Evolutionary conservation across 495 filamentous ascomycete genomes (phyloP).

Genomic region (Talaromyces borbonicus): DNA sequence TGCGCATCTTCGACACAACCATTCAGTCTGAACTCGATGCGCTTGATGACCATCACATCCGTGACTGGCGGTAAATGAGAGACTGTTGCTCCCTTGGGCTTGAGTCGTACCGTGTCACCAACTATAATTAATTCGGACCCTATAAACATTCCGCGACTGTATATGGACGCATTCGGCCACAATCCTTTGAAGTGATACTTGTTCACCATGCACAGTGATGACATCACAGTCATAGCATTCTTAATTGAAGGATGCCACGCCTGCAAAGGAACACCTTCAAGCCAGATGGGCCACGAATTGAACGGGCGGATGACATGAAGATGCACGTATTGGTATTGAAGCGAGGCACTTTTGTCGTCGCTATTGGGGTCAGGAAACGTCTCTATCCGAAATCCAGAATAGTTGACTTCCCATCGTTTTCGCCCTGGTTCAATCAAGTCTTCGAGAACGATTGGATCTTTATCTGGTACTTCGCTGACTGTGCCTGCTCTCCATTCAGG

Average conservation of each 20-base stretch:
- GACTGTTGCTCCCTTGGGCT: slow-evolving; percentile 19
- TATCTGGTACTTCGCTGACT: slow-evolving; percentile 38
- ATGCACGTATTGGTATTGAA: slow-evolving; percentile 44
- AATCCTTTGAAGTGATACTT: slow-evolving; percentile 40
- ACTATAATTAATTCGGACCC: slow-evolving; percentile 44
- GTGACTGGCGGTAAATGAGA: slow-evolving; percentile 15
- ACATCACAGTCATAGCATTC: slow-evolving; percentile 43
- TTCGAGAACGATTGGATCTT: slow-evolving; percentile 26
- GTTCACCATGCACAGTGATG: slow-evolving; percentile 41
- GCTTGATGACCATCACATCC: slow-evolving; percentile 44
- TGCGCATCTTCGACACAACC: slow-evolving; percentile 36
- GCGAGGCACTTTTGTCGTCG: slow-evolving; percentile 38
- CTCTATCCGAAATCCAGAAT: slow-evolving; percentile 51
- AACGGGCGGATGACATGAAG: slow-evolving; percentile 48
- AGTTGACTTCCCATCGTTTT: slow-evolving; percentile 34
- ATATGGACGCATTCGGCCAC: slow-evolving; percentile 44
- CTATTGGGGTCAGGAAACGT: slow-evolving; percentile 40
- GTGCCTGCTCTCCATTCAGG: slow-evolving; percentile 50
- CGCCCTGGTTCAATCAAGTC: slow-evolving; percentile 30
- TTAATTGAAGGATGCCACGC: slow-evolving; percentile 44
- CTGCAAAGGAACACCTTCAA: slow-evolving; percentile 26
- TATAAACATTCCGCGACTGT: slow-evolving; percentile 44
- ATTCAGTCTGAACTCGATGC: slow-evolving; percentile 36
- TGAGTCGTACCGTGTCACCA: slow-evolving; percentile 44
- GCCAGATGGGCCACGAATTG: slow-evolving; percentile 35